Base-by-base conservation (phyloP, 2,329 filamentous ascomycete genomes). In the Colletotrichum horii region DNA sequence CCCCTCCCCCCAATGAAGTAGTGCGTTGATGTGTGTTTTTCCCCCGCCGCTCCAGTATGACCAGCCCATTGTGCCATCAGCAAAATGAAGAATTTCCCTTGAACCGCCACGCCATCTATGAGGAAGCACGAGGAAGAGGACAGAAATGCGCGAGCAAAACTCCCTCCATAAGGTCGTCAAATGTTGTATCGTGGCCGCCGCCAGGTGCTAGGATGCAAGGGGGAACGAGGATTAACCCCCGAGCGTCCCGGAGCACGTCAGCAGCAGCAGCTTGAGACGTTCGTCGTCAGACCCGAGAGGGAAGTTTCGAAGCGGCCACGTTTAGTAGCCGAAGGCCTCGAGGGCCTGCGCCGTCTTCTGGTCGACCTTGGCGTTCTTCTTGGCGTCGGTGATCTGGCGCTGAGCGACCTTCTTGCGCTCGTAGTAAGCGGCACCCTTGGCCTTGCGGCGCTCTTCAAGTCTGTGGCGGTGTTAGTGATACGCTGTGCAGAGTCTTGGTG, bases 391-490 rank as follows among this genome's bases (percentile, higher is more conserved):
- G 83, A 98, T 90, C 91, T 97, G 95, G 92, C 94, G 95, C 87
- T 94, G 92, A 83, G 94, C 94, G 82, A 95, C 93, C 95, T 97
- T 98, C 97, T 98, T 99, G 93, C 96, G 96, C 93, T 98, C 96
- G 93, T 98, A 98, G 94, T 98, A 99, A 87, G 97, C 97, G 83
- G 94, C 93, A 85, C 96, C 94, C 95, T 98, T 99, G 89, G 97
- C 96, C 93, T 99, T 99, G 92, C 97, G 95, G 90, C 96, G 93
- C 93, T 99, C 97, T 93, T 99, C 97, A 85, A 99, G 93, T 90
- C 97, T 98, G 84, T 82, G 76, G 67, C 64, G 24, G 16, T 55
- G 36, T 75, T 67, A 75, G 60, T 52, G 4, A 14, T 26, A 24
- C 8, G 12, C 11, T 34, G 11, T 14, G 11, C 24, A 19, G 8